phyloP scores from a whole-genome alignment of 2,329 filamentous ascomycete species.

The Phyllosticta ampelicida region DNA sequence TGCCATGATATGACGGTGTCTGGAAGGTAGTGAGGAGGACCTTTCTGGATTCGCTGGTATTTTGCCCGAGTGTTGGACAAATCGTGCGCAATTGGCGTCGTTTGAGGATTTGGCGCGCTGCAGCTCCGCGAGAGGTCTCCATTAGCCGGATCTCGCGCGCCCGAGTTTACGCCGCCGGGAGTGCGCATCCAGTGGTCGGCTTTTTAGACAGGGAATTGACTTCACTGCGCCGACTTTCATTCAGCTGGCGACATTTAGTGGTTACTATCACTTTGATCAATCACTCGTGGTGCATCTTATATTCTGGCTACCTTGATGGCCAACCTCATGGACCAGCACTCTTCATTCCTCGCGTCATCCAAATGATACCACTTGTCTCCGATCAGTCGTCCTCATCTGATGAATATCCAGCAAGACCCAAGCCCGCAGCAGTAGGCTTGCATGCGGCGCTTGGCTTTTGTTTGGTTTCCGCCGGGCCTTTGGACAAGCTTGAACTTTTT shows the following conservation, averaged over 20 bases:
- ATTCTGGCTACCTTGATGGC: not conserved
- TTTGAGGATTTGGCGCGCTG: not conserved
- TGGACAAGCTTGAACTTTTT: not conserved
- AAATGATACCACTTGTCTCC: not conserved
- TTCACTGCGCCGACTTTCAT: not conserved
- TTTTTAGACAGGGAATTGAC: too few relatives aligned
- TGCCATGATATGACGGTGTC: constrained; percentile 8
- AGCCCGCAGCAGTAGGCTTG: constrained; percentile 1
- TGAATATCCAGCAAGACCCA: constrained; percentile 5
- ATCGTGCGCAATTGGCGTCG: not conserved
- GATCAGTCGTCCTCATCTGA: constrained; percentile 9
- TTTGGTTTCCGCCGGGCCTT: not conserved
- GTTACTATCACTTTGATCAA: not conserved
- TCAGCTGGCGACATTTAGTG: not conserved
- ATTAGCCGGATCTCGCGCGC: too few relatives aligned
- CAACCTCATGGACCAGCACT: not conserved
- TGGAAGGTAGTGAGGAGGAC: not conserved
- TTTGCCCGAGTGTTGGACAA: not conserved
- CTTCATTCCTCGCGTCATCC: not conserved
- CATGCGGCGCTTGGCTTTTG: not conserved
- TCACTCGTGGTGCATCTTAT: not conserved
- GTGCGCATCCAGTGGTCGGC: too few relatives aligned
- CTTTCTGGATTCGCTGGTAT: not conserved
- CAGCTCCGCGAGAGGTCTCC: not conserved
- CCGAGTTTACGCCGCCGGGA: too few relatives aligned